A percentile compares a stretch with the other conserved stretches of the same genome.
phyloP scores from a whole-genome alignment of 129 eudicot species.

The Arctium lappa region DNA sequence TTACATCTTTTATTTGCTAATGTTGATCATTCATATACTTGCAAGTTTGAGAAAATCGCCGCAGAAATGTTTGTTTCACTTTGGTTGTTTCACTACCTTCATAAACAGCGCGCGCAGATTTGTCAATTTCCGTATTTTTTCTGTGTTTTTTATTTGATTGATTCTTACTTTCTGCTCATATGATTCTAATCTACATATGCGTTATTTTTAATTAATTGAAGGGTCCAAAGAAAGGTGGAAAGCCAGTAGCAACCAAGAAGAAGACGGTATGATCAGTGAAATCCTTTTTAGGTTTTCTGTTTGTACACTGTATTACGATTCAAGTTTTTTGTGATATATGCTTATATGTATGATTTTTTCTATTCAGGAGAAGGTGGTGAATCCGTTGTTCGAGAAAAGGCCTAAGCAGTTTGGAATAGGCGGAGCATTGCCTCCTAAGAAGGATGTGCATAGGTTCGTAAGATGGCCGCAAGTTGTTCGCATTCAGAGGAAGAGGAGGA shows the following conservation, averaged over 20 bases:
- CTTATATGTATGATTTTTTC: not conserved
- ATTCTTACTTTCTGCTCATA: not conserved
- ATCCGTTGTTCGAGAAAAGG: slow-evolving; percentile 79
- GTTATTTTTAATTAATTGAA: slow-evolving; percentile 10
- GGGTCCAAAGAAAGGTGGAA: slow-evolving; percentile 95
- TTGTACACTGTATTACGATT: not conserved
- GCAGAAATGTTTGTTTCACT: not conserved
- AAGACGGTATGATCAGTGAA: slow-evolving; percentile 40
- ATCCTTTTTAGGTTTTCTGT: not conserved
- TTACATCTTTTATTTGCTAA: not conserved
- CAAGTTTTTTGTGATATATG: not conserved
- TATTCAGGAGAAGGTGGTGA: slow-evolving; percentile 50
- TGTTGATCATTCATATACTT: not conserved
- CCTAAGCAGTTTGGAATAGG: slow-evolving; percentile 90
- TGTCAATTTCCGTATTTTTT: not conserved
- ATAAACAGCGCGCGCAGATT: not conserved
- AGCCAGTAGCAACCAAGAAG: slow-evolving; percentile 64
- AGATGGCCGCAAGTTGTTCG: slow-evolving; percentile 87
- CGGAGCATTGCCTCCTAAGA: slow-evolving; percentile 89
- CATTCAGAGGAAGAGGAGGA: slow-evolving; percentile 81
- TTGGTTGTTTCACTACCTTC: not conserved
- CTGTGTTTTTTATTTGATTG: not conserved
- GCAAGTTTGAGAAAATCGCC: not conserved
- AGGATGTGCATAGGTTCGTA: slow-evolving; percentile 72
- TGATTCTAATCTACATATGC: not conserved